These are phyloP conservation scores for Pisolithus tinctorius DNA, from an alignment of 768 basidiomycete species.

Conservation along the genomic window DNA sequence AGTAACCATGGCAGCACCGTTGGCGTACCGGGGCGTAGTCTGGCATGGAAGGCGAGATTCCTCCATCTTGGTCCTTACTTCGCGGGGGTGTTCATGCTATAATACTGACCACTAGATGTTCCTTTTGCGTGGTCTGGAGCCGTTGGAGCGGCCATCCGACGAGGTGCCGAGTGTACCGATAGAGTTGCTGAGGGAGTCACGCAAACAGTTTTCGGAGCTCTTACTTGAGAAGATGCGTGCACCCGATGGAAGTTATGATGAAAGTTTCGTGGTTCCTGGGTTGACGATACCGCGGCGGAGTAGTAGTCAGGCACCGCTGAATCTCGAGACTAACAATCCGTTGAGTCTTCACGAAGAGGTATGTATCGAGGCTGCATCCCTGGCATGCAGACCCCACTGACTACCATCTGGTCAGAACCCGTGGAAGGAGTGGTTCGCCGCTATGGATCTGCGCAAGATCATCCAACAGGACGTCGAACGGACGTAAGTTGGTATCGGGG, in stretches of 20 bases:
- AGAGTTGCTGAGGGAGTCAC: slow-evolving; percentile 39
- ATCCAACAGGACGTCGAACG: slow-evolving; percentile 94
- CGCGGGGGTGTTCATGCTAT: slow-evolving; percentile 15
- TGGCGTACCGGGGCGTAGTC: slow-evolving; percentile 65
- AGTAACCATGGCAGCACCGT: slow-evolving; percentile 29
- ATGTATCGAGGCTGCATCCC: slow-evolving; percentile 4
- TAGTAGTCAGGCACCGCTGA: slow-evolving; percentile 23
- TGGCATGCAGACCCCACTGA: not conserved
- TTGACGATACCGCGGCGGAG: slow-evolving; percentile 29
- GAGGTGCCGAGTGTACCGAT: slow-evolving; percentile 30
- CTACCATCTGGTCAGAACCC: slow-evolving; percentile 55
- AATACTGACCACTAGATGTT: slow-evolving; percentile 47
- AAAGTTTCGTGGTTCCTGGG: slow-evolving; percentile 55
- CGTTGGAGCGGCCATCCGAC: slow-evolving; percentile 47
- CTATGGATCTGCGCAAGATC: slow-evolving; percentile 81
- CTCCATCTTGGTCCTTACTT: slow-evolving; percentile 5
- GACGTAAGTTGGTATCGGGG: slow-evolving; percentile 54
- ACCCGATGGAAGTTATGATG: slow-evolving; percentile 81
- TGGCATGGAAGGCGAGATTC: slow-evolving; percentile 70
- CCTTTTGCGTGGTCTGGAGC: slow-evolving; percentile 52
- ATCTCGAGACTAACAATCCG: slow-evolving; percentile 73
- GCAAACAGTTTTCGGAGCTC: slow-evolving; percentile 50
- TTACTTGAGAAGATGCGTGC: slow-evolving; percentile 69
- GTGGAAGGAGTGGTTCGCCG: slow-evolving; percentile 91
- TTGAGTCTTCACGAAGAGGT: slow-evolving; percentile 76